Evolutionary conservation across 2,329 filamentous ascomycete genomes (phyloP).

Genomic region (Bertia moriformis): DNA sequence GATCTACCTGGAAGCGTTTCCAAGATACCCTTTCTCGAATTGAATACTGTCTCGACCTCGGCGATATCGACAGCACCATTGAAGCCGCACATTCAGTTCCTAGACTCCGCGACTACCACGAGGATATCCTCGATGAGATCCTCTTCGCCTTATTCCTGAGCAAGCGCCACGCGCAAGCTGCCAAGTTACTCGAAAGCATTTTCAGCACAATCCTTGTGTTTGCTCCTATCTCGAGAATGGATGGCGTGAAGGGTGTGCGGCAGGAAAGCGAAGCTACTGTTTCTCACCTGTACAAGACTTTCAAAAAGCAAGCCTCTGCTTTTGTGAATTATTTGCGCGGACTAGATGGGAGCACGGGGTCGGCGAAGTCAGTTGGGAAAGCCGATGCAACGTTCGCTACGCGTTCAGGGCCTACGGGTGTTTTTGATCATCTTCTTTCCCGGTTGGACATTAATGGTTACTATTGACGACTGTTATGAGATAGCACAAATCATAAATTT

Average conservation of each 20-base stretch:
- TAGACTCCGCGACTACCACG: neutral
- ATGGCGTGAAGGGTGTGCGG: slow-evolving; percentile 7
- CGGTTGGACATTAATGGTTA: slow-evolving; percentile 5
- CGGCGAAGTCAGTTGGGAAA: neutral
- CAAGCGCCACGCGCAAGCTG: neutral
- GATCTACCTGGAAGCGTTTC: slow-evolving; percentile 36
- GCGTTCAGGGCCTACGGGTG: neutral
- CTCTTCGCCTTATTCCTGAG: slow-evolving; percentile 1
- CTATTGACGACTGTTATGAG: too few species aligned
- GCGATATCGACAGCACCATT: slow-evolving; percentile 6
- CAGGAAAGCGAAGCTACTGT: neutral
- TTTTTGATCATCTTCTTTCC: neutral
- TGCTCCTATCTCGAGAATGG: neutral
- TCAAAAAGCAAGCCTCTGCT: neutral
- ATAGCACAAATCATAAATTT: too few species aligned
- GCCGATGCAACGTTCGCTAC: neutral
- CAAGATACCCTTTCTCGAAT: slow-evolving; percentile 13
- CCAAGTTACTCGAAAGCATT: neutral
- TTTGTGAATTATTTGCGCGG: neutral
- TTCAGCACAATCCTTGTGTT: neutral
- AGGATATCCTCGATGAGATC: neutral
- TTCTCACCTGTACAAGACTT: neutral
- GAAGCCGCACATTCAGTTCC: slow-evolving; percentile 4
- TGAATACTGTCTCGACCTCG: slow-evolving; percentile 1
- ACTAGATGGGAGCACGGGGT: neutral